phyloP scores from a whole-genome alignment of 257 asterid species.

The Solanum etuberosum region DNA sequence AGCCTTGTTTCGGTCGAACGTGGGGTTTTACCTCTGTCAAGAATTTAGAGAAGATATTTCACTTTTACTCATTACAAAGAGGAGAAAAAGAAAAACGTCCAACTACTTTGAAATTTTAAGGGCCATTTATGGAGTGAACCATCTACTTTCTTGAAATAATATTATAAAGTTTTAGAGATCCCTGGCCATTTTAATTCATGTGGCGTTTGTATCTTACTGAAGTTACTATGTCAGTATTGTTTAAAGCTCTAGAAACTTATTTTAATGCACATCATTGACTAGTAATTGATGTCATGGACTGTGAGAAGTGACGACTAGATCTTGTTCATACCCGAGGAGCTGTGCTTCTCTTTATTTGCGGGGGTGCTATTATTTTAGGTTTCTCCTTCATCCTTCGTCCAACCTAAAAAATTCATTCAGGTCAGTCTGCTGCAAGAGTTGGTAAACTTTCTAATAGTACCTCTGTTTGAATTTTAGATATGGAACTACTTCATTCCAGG shows the following conservation, averaged over 20 bases:
- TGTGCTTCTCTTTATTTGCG: not conserved
- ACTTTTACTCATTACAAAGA: not conserved
- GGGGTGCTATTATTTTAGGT: not conserved
- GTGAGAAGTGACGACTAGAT: not conserved
- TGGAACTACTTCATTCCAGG: not conserved
- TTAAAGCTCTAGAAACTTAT: not conserved
- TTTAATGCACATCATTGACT: not conserved
- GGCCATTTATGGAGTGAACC: not conserved
- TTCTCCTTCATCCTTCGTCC: not conserved
- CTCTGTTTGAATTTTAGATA: not conserved
- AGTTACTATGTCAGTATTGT: not conserved
- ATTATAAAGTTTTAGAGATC: not conserved
- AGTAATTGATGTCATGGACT: not conserved
- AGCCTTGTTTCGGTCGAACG: not conserved
- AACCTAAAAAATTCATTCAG: not conserved
- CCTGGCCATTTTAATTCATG: not conserved
- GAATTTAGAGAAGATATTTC: not conserved
- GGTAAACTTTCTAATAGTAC: not conserved
- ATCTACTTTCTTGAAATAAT: not conserved
- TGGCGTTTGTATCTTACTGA: not conserved
- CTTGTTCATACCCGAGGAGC: not conserved
- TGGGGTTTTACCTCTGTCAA: not conserved
- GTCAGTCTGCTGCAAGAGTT: not conserved
- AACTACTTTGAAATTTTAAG: not conserved
- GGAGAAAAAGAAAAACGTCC: not conserved